Base-by-base conservation (phyloP, 2,329 filamentous ascomycete genomes). In the Xylaria multiplex region DNA sequence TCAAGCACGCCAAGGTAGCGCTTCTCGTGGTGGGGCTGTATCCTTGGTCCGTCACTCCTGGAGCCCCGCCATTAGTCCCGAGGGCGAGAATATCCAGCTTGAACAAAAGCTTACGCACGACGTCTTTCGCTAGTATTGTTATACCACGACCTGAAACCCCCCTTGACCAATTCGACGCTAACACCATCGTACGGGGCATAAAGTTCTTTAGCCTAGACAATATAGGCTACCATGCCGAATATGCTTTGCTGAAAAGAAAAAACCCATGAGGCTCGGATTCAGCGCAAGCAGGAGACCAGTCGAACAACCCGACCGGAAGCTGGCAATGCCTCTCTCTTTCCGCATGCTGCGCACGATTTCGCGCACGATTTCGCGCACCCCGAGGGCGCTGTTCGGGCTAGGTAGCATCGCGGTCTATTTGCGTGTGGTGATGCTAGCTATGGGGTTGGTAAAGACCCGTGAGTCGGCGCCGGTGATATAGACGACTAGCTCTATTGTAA, bases 251-350 rank as follows among this genome's bases (percentile, higher is more conserved):
- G 66, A 35, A 97, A 81, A 71, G 95, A 89, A 76, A 97, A 94
- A 0, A 94, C 27, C 27, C 27, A 2, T 97, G 69, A 97, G 85
- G 70, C 91, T 90, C 1, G 94, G 93, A 73, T 97, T 97, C 32
- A 97, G 82, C 0, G 93, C 94, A 57, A 97, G 80, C 45, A 97
- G 84, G 64, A 97, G 78, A 24, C 87, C 90, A 1, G 93, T 93
- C 22, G 91, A 92, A 77, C 97, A 97, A 0, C 93, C 93, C 0
- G 93, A 90, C 94, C 93, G 97, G 73, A 97, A 90, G 2, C 93
- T 93, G 50, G 82, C 76, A 9, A 93, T 66, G 0, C 93, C 93
- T 71, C 90, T 91, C 75, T 95, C 90, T 1, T 81, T 74, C 46
- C 82, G 80, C 66, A 96, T 94, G 48, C 86, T 83, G n/a, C n/a